These are phyloP conservation scores for Cercospora zeina DNA, from an alignment of 2,329 filamentous ascomycete genomes.

Conservation along the genomic window DNA sequence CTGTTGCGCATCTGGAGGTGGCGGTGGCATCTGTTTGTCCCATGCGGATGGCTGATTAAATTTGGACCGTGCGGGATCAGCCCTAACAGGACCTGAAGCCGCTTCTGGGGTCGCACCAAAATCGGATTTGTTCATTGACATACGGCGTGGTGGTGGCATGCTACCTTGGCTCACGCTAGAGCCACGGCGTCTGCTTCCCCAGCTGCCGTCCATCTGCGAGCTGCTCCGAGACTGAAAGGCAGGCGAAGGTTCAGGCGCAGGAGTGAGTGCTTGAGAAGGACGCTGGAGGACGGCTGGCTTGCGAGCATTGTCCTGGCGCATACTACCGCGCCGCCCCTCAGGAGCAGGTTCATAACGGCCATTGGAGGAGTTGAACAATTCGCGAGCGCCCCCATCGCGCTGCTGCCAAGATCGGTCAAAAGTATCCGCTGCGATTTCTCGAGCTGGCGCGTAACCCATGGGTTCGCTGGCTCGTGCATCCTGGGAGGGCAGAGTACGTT, in stretches of 20 bases:
- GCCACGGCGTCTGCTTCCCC: constrained; percentile 71
- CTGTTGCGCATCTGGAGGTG: constrained; percentile 24
- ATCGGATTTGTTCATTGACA: constrained; percentile 54
- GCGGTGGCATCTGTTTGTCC: constrained; percentile 39
- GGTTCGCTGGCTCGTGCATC: constrained; percentile 60
- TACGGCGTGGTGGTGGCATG: constrained; percentile 65
- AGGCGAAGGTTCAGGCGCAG: constrained; percentile 75
- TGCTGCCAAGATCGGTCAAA: constrained; percentile 87
- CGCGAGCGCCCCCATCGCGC: constrained; percentile 62
- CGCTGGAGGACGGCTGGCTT: constrained; percentile 80
- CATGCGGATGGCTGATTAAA: constrained; percentile 38
- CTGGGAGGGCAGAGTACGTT: constrained; percentile 47
- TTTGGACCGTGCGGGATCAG: constrained; percentile 26
- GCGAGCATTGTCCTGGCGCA: constrained; percentile 66
- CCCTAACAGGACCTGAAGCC: constrained; percentile 24
- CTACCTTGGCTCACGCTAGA: constrained; percentile 91
- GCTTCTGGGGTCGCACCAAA: constrained; percentile 30
- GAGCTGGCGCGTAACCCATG: constrained; percentile 58
- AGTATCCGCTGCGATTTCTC: constrained; percentile 91
- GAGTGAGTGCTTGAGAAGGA: constrained; percentile 60
- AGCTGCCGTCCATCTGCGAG: constrained; percentile 62
- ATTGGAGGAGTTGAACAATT: constrained; percentile 93
- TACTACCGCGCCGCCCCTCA: constrained; percentile 69
- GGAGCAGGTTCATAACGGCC: constrained; percentile 87
- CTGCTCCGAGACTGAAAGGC: constrained; percentile 79